Base-by-base conservation (phyloP, 108 stramenopile species). In the Conticribra weissflogii region DNA sequence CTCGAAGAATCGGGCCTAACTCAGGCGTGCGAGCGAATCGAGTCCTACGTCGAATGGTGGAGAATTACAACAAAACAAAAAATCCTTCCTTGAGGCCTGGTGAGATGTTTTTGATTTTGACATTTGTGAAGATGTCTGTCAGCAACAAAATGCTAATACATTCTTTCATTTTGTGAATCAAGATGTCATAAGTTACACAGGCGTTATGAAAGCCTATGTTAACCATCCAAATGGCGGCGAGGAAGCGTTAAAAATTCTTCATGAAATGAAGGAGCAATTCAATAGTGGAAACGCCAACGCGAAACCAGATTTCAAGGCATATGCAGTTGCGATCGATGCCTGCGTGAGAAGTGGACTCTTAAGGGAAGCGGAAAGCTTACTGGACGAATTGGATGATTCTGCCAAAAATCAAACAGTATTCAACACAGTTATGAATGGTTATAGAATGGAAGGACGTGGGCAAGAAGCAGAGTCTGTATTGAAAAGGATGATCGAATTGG, bases 151-250 rank as follows among this genome's bases (percentile, higher is more conserved):
- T 15, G 2, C 27, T 12, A 41, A 2, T 34, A 1, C 41, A 17
- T 46, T 22, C 18, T 1, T 32, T 2, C 17, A 23, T 29, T n/a
- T 22, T 25, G 3, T 9, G n/a, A n/a, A n/a, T 8, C 16, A 1
- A 56, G 74, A 79, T 61, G 78, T 71, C n/a, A 79, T 79, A 24
- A 79, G 59, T 33, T 79, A 71, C 44, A 79, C 78, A 8, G 68
- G 59, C 12, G 65, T 79, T 24, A 79, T 79, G 59, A 79, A 79
- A 61, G 54, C 78, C 16, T 72, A 72, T 30, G 70, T 79, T 17
- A 66, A 66, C 32, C 65, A 34, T 21, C 71, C 78, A 22, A 31
- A 67, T 62, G 78, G 78, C 3, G 78, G 78, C 18, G 48, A 57
- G 41, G 72, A 72, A 34, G 70, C 71, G 2, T 66, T 77, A 0